phyloP scores from a whole-genome alignment of 306 rosid genomes.

The Chamaecrista fasciculata region DNA sequence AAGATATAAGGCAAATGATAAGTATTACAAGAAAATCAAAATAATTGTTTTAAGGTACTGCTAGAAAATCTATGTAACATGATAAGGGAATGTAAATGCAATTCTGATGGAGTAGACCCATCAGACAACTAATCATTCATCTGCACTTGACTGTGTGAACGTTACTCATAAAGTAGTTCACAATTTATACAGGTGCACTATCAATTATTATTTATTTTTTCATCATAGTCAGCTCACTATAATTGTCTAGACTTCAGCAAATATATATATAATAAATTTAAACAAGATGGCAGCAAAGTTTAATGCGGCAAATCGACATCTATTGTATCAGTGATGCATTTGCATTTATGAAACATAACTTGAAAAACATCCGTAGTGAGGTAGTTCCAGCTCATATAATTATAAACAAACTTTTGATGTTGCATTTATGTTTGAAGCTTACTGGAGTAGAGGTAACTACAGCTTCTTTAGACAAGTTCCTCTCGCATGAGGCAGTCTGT shows the following conservation, averaged over 20 bases:
- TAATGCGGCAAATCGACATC: background rate
- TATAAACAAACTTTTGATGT: background rate
- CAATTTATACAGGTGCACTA: background rate
- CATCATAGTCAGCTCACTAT: background rate
- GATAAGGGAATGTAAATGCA: slow-evolving; percentile 7
- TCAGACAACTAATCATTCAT: slow-evolving; percentile 18
- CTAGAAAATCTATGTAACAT: background rate
- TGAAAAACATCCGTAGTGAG: background rate
- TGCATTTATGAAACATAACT: background rate
- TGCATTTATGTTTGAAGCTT: slow-evolving; percentile 29
- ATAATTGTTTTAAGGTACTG: slow-evolving; percentile 9
- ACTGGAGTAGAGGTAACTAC: slow-evolving; percentile 33
- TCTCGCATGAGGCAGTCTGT: slow-evolving; percentile 18
- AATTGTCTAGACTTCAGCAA: slow-evolving; percentile 4
- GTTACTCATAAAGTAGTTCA: slow-evolving; percentile 4
- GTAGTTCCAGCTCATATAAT: background rate
- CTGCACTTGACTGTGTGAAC: slow-evolving; percentile 14
- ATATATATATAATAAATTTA: background rate
- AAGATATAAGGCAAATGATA: slow-evolving; percentile 12
- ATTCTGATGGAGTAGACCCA: slow-evolving; percentile 6
- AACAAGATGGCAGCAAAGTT: background rate
- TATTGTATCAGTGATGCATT: background rate
- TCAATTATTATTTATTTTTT: background rate
- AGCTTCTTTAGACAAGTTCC: slow-evolving; percentile 31
- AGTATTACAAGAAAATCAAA: slow-evolving; percentile 9